Evolutionary conservation across 2,329 filamentous ascomycete species (phyloP), one percentile per base, ranked within the genome.

Genomic region (Pseudogymnoascus sp.): DNA sequence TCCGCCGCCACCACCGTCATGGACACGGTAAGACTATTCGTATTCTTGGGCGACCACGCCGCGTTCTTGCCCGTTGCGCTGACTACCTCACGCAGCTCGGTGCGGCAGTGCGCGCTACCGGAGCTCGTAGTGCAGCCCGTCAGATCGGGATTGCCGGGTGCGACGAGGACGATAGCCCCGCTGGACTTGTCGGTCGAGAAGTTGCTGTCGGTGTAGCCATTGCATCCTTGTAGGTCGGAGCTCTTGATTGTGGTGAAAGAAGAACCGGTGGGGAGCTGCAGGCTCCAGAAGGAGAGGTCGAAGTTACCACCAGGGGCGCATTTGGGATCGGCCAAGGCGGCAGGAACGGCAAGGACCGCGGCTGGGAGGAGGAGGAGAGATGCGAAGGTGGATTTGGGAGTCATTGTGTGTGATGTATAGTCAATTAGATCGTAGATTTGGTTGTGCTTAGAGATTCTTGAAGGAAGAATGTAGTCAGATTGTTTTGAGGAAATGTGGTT

Each of bases 271-370:
- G 59, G 59, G 3, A 60, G 59, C 34, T 60, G 59, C n/a, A 60
- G 31, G 18, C 4, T 60, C 59, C 59, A 60, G 59, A 60, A 60
- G 14, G 59, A 60, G 18, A 60, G 34, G n/a, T 60, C 59, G 16
- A 60, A 60, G 59, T 60, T 60, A 23, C 59, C 59, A 11, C 59
- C 59, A 21, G 76, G 25, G 75, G 72, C 67, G 73, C 75, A 53
- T 76, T 73, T 66, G 67, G 74, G 37, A 69, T 77, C 31, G 7
- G 46, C 46, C 14, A 56, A 34, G 25, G 25, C 28, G 25, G 46
- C 46, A 31, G 46, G 46, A 31, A 56, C n/a, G 28, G 46, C 28
- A n/a, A 34, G 8, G 16, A 56, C 46, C 28, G 28, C 46, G 46
- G 46, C 46, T n/a, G 16, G n/a, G 28, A 56, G 46, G 25, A 56